phyloP scores from a whole-genome alignment of 2,329 filamentous ascomycete genomes.

The Fonsecaea pugnacius region DNA sequence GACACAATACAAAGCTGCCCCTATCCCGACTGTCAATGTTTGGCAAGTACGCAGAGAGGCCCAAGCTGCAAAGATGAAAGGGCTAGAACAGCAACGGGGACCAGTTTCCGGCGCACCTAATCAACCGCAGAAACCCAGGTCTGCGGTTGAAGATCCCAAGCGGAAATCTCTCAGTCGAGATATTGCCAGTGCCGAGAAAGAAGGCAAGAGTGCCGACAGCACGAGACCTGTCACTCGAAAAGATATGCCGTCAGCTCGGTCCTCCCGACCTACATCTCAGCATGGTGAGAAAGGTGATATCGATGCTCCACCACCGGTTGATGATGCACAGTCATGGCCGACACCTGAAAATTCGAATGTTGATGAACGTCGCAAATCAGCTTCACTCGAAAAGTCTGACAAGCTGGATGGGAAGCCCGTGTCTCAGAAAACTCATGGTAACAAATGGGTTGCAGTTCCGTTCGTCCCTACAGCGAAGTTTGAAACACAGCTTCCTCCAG shows the following conservation, averaged over 20 bases:
- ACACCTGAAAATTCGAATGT: conserved; percentile 80
- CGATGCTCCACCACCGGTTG: conserved; percentile 67
- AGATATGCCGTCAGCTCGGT: conserved; percentile 28
- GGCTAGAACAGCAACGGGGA: conserved; percentile 38
- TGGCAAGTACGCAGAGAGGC: conserved; percentile 82
- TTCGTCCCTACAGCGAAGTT: conserved; percentile 86
- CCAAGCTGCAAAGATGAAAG: conserved; percentile 56
- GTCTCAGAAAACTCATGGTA: conserved; percentile 63
- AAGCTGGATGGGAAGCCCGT: conserved; percentile 61
- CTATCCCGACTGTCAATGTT: conserved; percentile 80
- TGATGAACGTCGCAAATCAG: conserved; percentile 72
- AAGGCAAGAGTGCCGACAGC: conserved; percentile 22
- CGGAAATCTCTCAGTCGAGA: conserved; percentile 29
- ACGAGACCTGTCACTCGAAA: conserved; percentile 20
- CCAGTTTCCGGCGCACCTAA: conserved; percentile 26
- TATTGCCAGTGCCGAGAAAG: conserved; percentile 18
- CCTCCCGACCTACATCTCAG: conserved; percentile 41
- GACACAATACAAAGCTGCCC: conserved; percentile 74
- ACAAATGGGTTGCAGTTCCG: conserved; percentile 83
- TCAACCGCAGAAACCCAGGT: conserved; percentile 40
- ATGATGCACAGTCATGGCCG: conserved; percentile 82
- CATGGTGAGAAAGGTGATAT: conserved; percentile 34
- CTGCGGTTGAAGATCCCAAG: conserved; percentile 42
- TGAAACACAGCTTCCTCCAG: conserved; percentile 71
- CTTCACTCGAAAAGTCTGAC: conserved; percentile 62